Percentiles rank a stretch among this genome's conserved stretches.
Evolutionary conservation across 2,329 filamentous ascomycete species (phyloP).

Genomic region (Coleophoma crateriformis): DNA sequence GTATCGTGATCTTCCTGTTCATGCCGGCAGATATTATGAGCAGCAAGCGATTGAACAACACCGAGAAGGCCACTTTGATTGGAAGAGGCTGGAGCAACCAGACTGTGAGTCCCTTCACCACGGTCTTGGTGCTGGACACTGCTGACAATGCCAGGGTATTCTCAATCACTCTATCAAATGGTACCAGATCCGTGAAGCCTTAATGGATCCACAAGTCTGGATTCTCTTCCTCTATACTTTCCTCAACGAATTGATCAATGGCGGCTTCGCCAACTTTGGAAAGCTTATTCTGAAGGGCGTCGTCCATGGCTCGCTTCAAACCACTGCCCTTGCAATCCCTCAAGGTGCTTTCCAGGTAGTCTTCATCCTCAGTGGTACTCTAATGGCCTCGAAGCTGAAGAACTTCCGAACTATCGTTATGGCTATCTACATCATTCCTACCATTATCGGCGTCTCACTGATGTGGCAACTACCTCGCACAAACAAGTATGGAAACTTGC

Average conservation of each 20-base stretch:
- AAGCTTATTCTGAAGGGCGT: slow-evolving; percentile 49
- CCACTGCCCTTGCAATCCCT: slow-evolving; percentile 48
- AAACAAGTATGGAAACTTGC: slow-evolving; percentile 24
- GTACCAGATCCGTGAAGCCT: slow-evolving; percentile 41
- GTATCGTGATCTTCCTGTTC: slow-evolving; percentile 30
- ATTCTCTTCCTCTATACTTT: slow-evolving; percentile 38
- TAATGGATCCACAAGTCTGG: slow-evolving; percentile 38
- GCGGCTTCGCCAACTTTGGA: slow-evolving; percentile 48
- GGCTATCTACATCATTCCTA: slow-evolving; percentile 22
- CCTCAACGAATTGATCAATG: slow-evolving; percentile 47
- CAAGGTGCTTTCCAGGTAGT: slow-evolving; percentile 47
- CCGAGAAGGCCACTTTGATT: slow-evolving; percentile 38
- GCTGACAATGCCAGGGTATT: slow-evolving; percentile 26
- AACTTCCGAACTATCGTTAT: slow-evolving; percentile 39
- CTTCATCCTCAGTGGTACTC: slow-evolving; percentile 48
- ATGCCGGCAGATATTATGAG: slow-evolving; percentile 37
- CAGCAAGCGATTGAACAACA: slow-evolving; percentile 33
- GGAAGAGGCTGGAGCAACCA: slow-evolving; percentile 29
- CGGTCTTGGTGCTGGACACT: not conserved
- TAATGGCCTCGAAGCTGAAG: slow-evolving; percentile 41
- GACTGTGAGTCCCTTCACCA: slow-evolving; percentile 16
- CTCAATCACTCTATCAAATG: slow-evolving; percentile 13
- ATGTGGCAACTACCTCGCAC: slow-evolving; percentile 21
- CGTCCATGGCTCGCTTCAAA: slow-evolving; percentile 35
- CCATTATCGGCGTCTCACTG: slow-evolving; percentile 23